Base-by-base conservation (phyloP, 139 green algal genomes). In the Spirogloea muscicola region DNA sequence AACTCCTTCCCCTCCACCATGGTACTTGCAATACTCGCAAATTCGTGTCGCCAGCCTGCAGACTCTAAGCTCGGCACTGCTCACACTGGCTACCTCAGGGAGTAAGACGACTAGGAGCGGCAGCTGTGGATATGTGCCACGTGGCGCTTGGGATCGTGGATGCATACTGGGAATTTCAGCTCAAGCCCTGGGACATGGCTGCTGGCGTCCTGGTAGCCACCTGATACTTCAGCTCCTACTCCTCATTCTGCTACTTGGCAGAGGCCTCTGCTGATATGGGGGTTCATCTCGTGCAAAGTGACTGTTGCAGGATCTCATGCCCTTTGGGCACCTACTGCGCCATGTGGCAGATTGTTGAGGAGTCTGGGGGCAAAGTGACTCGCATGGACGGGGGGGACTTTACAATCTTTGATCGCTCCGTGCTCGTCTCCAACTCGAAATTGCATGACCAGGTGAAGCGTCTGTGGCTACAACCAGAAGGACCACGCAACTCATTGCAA, bases 61-160 rank as follows among this genome's bases (percentile, higher is more conserved):
- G 16, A 52, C 43, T 52, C 43, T 16, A 10, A n/a, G 13, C 43
- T 52, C 43, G 7, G 7, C 7, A 10, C 60, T 69, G 52, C 21
- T 10, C 18, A 57, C 7, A 57, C 58, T 74, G 7, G 36, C n/a
- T 27, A n/a, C n/a, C 42, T 3, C 71, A 80, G 72, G 79, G 79
- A 2, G 92, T 96, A 58, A 63, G 92, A 31, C 76, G 92, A 16
- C 84, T 96, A 25, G 92, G 92, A 1, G 89, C 92, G n/a, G 92
- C 92, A 16, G 85, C 91, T 4, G 87, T 96, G 31, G 91, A 96
- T 77, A 85, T 96, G 60, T 95, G 91, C 82, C 91, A 96, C 58
- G 90, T 96, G 43, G 90, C 88, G 18, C 72, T 89, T 10, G 90
- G 88, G 34, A 72, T 93, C 0, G 72, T 68, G 2, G 88, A 93